A percentile compares a stretch with the other conserved stretches of the same genome.
phyloP scores from a whole-genome alignment of 1,284 basidiomycete genomes.

The Filobasidium uniguttulatum region DNA sequence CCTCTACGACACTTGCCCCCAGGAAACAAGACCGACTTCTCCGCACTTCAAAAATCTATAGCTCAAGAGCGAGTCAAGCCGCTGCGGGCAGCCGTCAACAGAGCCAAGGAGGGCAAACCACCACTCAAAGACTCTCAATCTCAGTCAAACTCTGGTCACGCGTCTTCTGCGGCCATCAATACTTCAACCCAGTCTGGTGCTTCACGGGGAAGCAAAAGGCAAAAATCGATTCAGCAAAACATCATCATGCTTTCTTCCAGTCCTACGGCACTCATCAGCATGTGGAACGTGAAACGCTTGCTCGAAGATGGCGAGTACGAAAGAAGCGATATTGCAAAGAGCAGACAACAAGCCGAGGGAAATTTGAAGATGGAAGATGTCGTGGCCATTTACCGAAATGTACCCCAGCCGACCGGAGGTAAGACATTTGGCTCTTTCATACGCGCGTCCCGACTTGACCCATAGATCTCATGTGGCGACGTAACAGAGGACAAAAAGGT shows the following conservation, averaged over 20 bases:
- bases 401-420: constrained; percentile 37
- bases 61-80: constrained; percentile 12
- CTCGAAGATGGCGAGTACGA: constrained; percentile 62
- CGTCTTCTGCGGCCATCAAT: too few species aligned
- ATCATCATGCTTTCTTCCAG: constrained; percentile 96
- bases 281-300: constrained; percentile 93
- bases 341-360: constrained; percentile 52
- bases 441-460: background rate
- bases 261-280: constrained; percentile 85
- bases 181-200: too few species aligned
- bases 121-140: background rate
- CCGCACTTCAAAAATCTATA: constrained; percentile 13
- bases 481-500: constrained; percentile 39
- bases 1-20: constrained; percentile 48
- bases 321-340: constrained; percentile 24
- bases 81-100: constrained; percentile 4
- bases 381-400: constrained; percentile 64
- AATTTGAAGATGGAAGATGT: constrained; percentile 69
- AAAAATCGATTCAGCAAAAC: constrained; percentile 42
- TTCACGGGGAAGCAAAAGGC: constrained; percentile 7
- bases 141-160: too few species aligned
- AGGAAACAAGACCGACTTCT: constrained; percentile 46
- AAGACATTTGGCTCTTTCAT: constrained; percentile 5
- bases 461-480: constrained; percentile 24
- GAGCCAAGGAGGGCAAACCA: constrained; percentile 35